phyloP scores from a whole-genome alignment of 1,139 yeast genomes.

The Starmera stellimalicola region DNA sequence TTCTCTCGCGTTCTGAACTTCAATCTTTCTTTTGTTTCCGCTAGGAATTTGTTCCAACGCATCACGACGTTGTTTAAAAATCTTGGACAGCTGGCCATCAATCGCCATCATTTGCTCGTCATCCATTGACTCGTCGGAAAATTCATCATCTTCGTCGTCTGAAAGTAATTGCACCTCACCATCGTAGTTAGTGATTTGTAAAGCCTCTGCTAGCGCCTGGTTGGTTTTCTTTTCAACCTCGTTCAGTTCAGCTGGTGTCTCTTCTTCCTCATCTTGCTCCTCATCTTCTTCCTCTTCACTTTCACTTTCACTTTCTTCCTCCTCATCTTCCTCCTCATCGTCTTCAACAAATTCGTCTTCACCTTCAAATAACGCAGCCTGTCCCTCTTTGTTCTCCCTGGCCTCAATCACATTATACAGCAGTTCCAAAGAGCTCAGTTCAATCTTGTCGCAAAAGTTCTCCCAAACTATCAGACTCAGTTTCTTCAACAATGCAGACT shows the following conservation, averaged over 20 bases:
- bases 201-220: slow-evolving; percentile 66
- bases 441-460: slow-evolving; percentile 39
- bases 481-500: slow-evolving; percentile 61
- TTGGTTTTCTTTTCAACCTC: slow-evolving; percentile 64
- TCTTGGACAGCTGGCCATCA: slow-evolving; percentile 74
- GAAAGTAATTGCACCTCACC: slow-evolving; percentile 24
- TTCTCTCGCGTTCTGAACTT: slow-evolving; percentile 67
- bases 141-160: slow-evolving; percentile 35
- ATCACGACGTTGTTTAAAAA: slow-evolving; percentile 72
- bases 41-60: slow-evolving; percentile 42
- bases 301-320: slow-evolving; percentile 24
- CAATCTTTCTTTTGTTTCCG: slow-evolving; percentile 62
- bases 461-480: slow-evolving; percentile 75
- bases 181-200: slow-evolving; percentile 51
- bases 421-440: slow-evolving; percentile 42
- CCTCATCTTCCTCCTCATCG: slow-evolving; percentile 36
- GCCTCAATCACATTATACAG: slow-evolving; percentile 61
- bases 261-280: slow-evolving; percentile 25
- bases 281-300: slow-evolving; percentile 26
- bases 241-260: slow-evolving; percentile 25
- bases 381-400: slow-evolving; percentile 79
- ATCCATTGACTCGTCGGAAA: slow-evolving; percentile 79
- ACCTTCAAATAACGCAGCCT: slow-evolving; percentile 62
- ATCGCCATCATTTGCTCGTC: slow-evolving; percentile 97
- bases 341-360: slow-evolving; percentile 39